Evolutionary conservation across 352 stramenopile genomes (phyloP).

Genomic region (Phytopythium aichiense): DNA sequence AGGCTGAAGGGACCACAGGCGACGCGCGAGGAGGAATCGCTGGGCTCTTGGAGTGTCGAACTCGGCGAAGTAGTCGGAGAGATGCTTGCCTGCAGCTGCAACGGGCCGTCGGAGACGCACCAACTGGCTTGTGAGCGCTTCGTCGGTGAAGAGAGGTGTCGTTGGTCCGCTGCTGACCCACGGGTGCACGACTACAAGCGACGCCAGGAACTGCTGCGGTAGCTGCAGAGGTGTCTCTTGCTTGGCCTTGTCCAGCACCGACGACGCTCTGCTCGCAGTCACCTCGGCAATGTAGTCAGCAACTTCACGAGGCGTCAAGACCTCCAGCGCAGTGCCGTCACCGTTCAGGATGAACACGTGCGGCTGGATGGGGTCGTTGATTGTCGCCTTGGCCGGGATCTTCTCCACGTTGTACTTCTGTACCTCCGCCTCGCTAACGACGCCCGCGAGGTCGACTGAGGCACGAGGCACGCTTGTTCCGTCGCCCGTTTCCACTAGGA

Average conservation of each 20-base stretch:
- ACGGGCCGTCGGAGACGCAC: conserved; percentile 29
- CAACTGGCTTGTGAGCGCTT: conserved; percentile 31
- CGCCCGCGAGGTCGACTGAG: conserved; percentile 50
- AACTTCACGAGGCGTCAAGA: conserved; percentile 50
- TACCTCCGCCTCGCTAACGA: conserved; percentile 46
- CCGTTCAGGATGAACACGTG: conserved; percentile 70
- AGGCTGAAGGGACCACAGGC: conserved; percentile 40
- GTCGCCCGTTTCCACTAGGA: conserved; percentile 25
- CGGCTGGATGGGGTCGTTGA: conserved; percentile 75
- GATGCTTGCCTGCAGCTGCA: conserved; percentile 37
- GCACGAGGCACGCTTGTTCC: conserved; percentile 15
- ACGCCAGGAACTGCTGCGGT: background rate
- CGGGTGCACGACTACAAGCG: conserved; percentile 1
- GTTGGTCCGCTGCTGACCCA: background rate
- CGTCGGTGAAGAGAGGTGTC: conserved; percentile 34
- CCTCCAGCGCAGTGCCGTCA: conserved; percentile 59
- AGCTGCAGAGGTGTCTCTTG: background rate
- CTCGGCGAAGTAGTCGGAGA: conserved; percentile 30
- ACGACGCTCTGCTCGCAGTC: background rate
- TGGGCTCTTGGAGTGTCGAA: conserved; percentile 2
- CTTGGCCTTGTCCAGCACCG: background rate
- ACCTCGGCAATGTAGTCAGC: conserved; percentile 19
- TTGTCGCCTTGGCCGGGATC: conserved; percentile 54
- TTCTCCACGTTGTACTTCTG: conserved; percentile 42
- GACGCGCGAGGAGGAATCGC: conserved; percentile 45